Conservation (phyloP, 2,329 filamentous ascomycete genomes). For the Mollisiaceae sp. region DNA sequence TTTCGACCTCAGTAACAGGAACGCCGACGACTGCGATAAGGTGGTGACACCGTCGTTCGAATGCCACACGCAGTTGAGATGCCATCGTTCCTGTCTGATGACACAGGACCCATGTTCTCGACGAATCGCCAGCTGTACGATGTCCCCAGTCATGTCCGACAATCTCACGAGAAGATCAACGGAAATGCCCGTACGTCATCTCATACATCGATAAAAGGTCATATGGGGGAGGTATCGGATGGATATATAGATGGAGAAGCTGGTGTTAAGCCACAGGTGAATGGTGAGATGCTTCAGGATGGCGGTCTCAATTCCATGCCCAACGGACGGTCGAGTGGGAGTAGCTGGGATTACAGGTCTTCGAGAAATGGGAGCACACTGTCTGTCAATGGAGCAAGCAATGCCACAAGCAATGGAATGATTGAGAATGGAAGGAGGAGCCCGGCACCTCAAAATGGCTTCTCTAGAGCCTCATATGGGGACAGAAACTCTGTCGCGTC, state of each 20-base stretch:
- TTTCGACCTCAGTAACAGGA: constrained; percentile 30
- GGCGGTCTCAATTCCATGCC: constrained; percentile 65
- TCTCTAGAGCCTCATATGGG: constrained; percentile 33
- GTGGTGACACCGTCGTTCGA: constrained; percentile 35
- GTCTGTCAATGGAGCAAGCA: constrained; percentile 38
- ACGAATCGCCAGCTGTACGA: constrained; percentile 39
- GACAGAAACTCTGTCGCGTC: constrained; percentile 39
- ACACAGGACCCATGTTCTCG: constrained; percentile 41
- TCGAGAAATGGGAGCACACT: constrained; percentile 40
- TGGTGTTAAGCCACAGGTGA: constrained; percentile 31
- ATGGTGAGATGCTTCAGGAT: constrained; percentile 40
- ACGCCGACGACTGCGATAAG: constrained; percentile 32
- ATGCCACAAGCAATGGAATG: constrained; percentile 30
- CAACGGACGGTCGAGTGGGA: constrained; percentile 58
- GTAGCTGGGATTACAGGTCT: constrained; percentile 44
- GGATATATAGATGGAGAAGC: constrained; percentile 39
- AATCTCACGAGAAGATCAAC: constrained; percentile 43
- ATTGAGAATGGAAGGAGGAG: constrained; percentile 41
- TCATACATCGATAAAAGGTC: constrained; percentile 42
- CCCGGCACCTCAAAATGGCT: constrained; percentile 36
- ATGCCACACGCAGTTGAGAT: constrained; percentile 54
- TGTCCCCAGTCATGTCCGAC: constrained; percentile 46
- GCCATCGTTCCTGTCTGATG: constrained; percentile 56
- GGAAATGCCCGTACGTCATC: constrained; percentile 39
- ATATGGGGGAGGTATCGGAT: constrained; percentile 41